These are phyloP conservation scores for Dictyostelium purpureum DNA, from an alignment of 78 protist species.

Conservation along the genomic window DNA sequence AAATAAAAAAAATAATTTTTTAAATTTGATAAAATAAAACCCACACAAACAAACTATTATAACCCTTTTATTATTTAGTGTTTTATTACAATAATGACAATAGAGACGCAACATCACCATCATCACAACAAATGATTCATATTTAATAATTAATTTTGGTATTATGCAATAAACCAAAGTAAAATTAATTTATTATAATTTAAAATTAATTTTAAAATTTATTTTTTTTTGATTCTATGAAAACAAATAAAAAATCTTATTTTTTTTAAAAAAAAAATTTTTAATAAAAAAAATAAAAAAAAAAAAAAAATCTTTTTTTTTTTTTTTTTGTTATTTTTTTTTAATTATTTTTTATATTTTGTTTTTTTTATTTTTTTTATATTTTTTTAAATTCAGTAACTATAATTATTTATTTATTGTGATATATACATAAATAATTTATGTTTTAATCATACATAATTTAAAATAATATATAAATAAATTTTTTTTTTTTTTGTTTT, in stretches of 20 bases:
- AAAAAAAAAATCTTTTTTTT: background rate
- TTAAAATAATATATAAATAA: too few species aligned
- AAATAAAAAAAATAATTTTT: background rate
- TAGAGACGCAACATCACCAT: too few species aligned
- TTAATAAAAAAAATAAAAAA: too few species aligned
- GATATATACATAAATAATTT: background rate
- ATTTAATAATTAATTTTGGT: too few species aligned
- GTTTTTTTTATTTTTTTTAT: background rate
- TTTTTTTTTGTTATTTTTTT: background rate
- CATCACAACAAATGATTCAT: too few species aligned
- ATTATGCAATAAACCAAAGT: too few species aligned
- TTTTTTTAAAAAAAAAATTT: background rate
- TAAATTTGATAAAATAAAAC: background rate
- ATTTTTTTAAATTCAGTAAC: background rate
- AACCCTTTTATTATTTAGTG: too few species aligned
- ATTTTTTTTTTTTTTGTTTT: background rate
- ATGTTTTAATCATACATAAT: too few species aligned
- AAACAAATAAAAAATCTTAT: too few species aligned
- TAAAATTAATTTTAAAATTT: background rate
- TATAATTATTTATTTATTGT: background rate
- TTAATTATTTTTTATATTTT: too few species aligned
- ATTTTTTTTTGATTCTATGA: background rate
- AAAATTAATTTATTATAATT: background rate
- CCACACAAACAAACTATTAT: too few species aligned
- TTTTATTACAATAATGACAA: too few species aligned